Base-by-base conservation (phyloP, 768 basidiomycete genomes). In the Sarcodon aspratus region DNA sequence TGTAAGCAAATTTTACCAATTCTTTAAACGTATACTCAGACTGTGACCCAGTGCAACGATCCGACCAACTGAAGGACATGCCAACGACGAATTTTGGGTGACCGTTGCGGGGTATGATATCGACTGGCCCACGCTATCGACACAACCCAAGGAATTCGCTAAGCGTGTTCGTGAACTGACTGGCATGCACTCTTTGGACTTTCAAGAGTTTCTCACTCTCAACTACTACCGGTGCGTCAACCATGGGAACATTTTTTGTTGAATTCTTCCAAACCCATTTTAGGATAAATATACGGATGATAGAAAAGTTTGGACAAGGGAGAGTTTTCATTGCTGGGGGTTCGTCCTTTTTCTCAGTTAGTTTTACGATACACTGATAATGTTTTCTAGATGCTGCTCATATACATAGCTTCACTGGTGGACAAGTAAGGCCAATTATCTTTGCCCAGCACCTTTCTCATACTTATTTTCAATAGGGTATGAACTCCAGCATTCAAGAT, bases 271-370 rank as follows among this genome's bases (percentile, higher is more conserved):
- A 17, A 32, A 36, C 38, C 54, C 51, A 10, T 48, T 50, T 32
- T 45, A 70, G 75, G 31, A 67, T 73, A 1, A 75, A 74, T 55
- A 66, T 76, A 31, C 64, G 76, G 9, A 72, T 75, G 71, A 69
- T 67, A 0, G 54, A 74, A 38, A 64, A 57, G 17, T 70, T 76
- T 52, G 54, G 61, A 13, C 49, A 54, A 5, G 73, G 72, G 1
- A 63, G 72, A n/a, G 70, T 69, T 9, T 76, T 75, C 50, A 45
- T 77, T 12, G 68, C 60, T 27, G 76, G 76, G 55, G 77, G 76
- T 72, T 44, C 3, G 63, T 35, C 11, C 9, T 57, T 33, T 45
- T 43, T 10, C 6, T 7, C 7, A 11, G 8, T 15, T 44, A 9
- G 21, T 8, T 9, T 21, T 17, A 1, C 31, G 33, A 36, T 15